These are phyloP conservation scores for Babesia ovata DNA, from an alignment of 169 alveolate genomes.

Conservation along the genomic window DNA sequence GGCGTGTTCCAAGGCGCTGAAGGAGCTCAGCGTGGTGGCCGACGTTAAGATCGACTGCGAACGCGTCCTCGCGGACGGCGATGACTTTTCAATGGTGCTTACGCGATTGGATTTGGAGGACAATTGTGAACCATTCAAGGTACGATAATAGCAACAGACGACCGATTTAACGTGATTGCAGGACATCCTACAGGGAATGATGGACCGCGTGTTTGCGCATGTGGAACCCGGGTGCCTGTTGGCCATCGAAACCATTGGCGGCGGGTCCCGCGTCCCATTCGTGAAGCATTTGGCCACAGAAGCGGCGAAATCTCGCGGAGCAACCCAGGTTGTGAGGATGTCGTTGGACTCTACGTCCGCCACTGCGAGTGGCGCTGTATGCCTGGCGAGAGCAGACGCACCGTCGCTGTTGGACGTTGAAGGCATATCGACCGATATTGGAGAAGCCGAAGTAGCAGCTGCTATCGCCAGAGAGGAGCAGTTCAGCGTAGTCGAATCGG, in stretches of 20 bases:
- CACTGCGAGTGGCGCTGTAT: constrained; percentile 48
- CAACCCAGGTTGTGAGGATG: constrained; percentile 38
- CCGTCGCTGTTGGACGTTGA: constrained; percentile 11
- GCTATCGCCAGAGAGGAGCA: constrained; percentile 15
- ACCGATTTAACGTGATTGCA: background rate
- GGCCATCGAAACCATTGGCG: constrained; percentile 58
- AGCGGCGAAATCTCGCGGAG: background rate
- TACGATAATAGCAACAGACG: background rate
- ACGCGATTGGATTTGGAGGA: constrained; percentile 35
- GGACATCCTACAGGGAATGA: constrained; percentile 13
- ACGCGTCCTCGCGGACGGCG: constrained; percentile 51
- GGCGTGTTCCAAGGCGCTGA: constrained; percentile 58
- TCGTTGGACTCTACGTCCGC: constrained; percentile 67
- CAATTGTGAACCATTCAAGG: constrained; percentile 14
- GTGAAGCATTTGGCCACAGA: constrained; percentile 31
- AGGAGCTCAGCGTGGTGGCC: constrained; percentile 56
- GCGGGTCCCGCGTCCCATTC: constrained; percentile 65
- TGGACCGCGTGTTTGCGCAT: background rate
- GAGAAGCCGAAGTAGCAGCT: background rate
- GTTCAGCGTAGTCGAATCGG: constrained; percentile 33
- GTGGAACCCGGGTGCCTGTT: constrained; percentile 19
- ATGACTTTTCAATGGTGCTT: constrained; percentile 43
- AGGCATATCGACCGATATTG: background rate
- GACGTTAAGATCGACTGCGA: constrained; percentile 60
- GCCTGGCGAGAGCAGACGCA: constrained; percentile 7